These are phyloP conservation scores for Backusella macrospora DNA, from an alignment of 192 early-diverging fungal species.

Conservation along the genomic window DNA sequence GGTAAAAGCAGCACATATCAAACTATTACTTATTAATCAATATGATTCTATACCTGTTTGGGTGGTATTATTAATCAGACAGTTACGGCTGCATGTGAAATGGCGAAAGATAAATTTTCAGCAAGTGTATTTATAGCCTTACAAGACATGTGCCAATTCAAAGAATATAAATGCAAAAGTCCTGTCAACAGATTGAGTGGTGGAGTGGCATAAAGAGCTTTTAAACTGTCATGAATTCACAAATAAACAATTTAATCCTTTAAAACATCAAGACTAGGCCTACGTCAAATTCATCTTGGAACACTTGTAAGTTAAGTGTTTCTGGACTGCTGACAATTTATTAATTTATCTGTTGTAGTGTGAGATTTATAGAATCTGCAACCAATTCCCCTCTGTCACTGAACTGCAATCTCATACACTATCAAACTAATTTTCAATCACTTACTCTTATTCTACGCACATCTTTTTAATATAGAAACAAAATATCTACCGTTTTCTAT, in stretches of 20 bases:
- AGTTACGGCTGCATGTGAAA: conserved; percentile 24
- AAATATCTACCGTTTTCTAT: conserved; percentile 24
- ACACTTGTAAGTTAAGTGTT: conserved; percentile 25
- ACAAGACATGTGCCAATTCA: conserved; percentile 30
- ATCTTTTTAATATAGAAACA: conserved; percentile 22
- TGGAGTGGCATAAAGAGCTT: conserved; percentile 15
- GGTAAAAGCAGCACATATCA: conserved; percentile 23
- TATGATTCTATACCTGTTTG: conserved; percentile 19
- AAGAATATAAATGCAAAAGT: conserved; percentile 24
- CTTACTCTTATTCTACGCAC: conserved; percentile 13
- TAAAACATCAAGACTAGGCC: conserved; percentile 22
- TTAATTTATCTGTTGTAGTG: conserved; percentile 18
- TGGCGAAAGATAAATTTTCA: conserved; percentile 22
- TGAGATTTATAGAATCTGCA: conserved; percentile 8
- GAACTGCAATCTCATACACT: conserved; percentile 21
- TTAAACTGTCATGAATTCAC: conserved; percentile 19
- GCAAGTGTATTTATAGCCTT: conserved; percentile 21
- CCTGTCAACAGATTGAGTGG: conserved; percentile 16
- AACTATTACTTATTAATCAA: conserved; percentile 21
- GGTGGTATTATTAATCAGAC: conserved; percentile 24
- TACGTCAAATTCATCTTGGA: conserved; percentile 24
- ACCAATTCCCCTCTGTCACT: conserved; percentile 16
- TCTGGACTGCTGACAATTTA: conserved; percentile 21
- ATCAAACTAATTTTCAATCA: conserved; percentile 22
- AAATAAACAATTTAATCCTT: conserved; percentile 17